Base-by-base conservation (phyloP, 345 rosid genomes). In the Syzygium aromaticum region DNA sequence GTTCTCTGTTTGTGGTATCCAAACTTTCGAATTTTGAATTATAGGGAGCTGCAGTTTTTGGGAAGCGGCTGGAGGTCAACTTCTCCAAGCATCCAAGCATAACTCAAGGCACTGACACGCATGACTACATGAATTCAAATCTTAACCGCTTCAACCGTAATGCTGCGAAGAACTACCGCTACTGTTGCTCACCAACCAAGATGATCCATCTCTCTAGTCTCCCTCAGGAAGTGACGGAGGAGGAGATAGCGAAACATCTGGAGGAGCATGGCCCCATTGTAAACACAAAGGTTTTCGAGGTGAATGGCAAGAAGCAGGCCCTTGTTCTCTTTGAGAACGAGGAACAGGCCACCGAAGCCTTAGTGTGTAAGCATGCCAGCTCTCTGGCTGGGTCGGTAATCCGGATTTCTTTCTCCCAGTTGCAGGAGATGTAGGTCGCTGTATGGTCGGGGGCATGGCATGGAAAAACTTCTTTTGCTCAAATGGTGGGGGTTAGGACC, bases 111-210 rank as follows among this genome's bases (percentile, higher is more conserved):
- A 92, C 96, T 11, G 99, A 98, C 86, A 93, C 98, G 0, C 99
- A 90, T 19, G 98, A 97, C 87, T 97, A 94, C 84, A 86, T 88
- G 49, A 95, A 93, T 91, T 97, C 99, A 2, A 96, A 94, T 90
- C 97, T 97, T 86, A 97, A 97, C 89, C 98, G 98, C 85, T 96
- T 98, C 93, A 95, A 95, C 91, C 99, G 99, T 57, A 95, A 96
- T 83, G 99, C 99, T 49, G 98, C 97, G 9, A 98, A 98, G 94
- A 96, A 98, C 88, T 98, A 96, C 88, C 96, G 98, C 54, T 96
- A 98, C 89, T 98, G 99, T 92, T 98, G 99, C 91, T 96, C 99
- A 10, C 99, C 99, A 7, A 98, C 99, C 54, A 98, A 95, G 93
- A 98, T 96, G 95, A 92, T 98, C 82, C 99, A 98, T 93, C 89